A percentile compares a stretch with the other conserved stretches of the same genome.
These are phyloP conservation scores for Acer negundo DNA, from an alignment of 345 rosid species.

Conservation along the genomic window DNA sequence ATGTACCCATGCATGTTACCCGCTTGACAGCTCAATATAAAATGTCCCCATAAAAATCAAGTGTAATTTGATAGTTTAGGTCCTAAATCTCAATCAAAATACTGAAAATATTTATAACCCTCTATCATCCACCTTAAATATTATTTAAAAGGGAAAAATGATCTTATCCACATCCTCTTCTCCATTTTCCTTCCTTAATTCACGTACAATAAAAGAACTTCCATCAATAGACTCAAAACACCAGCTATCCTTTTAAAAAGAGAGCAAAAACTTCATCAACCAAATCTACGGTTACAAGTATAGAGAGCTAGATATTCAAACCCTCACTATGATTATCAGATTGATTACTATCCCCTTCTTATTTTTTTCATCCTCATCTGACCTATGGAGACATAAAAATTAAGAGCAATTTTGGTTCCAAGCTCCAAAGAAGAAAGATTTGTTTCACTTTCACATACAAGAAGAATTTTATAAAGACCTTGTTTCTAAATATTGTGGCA, in stretches of 20 bases:
- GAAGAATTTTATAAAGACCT: not conserved
- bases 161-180: not conserved
- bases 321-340: too few relatives aligned
- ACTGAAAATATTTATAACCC: not conserved
- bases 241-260: too few relatives aligned
- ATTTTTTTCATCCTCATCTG: too few relatives aligned
- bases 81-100: not conserved
- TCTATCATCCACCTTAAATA: not conserved
- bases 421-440: not conserved
- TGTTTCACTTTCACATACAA: not conserved
- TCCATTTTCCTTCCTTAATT: too few relatives aligned
- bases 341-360: too few relatives aligned
- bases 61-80: not conserved
- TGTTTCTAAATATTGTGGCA: not conserved
- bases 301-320: too few relatives aligned
- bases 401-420: too few relatives aligned
- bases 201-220: too few relatives aligned
- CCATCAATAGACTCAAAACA: too few relatives aligned
- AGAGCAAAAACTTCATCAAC: too few relatives aligned
- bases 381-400: too few relatives aligned
- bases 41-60: not conserved
- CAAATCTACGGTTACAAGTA: too few relatives aligned
- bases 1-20: not conserved
- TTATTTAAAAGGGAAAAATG: not conserved
- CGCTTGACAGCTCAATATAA: not conserved